These are phyloP conservation scores for Aspergillus nanangensis DNA, from an alignment of 495 filamentous ascomycete genomes.

Conservation along the genomic window DNA sequence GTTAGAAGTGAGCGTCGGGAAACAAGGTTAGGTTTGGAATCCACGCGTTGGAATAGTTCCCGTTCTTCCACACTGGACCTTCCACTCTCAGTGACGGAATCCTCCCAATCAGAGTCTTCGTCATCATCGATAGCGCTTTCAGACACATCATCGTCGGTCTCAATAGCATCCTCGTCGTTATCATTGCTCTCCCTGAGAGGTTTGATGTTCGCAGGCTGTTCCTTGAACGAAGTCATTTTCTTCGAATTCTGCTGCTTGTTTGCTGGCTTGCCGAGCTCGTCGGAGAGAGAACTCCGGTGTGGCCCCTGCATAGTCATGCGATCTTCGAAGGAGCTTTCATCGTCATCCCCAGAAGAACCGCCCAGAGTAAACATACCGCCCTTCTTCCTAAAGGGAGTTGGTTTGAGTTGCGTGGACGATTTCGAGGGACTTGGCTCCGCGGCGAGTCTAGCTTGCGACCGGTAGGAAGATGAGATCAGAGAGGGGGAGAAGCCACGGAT, in stretches of 20 bases:
- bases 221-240: constrained; percentile 84
- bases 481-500: constrained; percentile 86
- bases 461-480: constrained; percentile 67
- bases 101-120: constrained; percentile 85
- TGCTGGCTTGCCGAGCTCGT: constrained; percentile 42
- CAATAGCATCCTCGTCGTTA: constrained; percentile 70
- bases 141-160: constrained; percentile 65
- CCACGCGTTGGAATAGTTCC: constrained; percentile 80
- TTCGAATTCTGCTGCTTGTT: constrained; percentile 27
- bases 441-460: constrained; percentile 55
- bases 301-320: constrained; percentile 44
- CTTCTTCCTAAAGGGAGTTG: constrained; percentile 52
- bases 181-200: constrained; percentile 19
- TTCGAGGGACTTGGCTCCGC: constrained; percentile 45
- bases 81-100: constrained; percentile 83
- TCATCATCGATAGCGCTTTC: constrained; percentile 89
- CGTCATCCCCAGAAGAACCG: constrained; percentile 71
- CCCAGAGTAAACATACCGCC: constrained; percentile 71
- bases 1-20: constrained; percentile 88
- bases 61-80: constrained; percentile 76
- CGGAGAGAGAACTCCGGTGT: constrained; percentile 49
- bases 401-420: constrained; percentile 33
- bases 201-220: constrained; percentile 25
- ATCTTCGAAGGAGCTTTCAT: constrained; percentile 73
- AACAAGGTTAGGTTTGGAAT: constrained; percentile 79